Conservation (phyloP, 1,139 yeast genomes). For the Scheffersomyces stambukii region DNA sequence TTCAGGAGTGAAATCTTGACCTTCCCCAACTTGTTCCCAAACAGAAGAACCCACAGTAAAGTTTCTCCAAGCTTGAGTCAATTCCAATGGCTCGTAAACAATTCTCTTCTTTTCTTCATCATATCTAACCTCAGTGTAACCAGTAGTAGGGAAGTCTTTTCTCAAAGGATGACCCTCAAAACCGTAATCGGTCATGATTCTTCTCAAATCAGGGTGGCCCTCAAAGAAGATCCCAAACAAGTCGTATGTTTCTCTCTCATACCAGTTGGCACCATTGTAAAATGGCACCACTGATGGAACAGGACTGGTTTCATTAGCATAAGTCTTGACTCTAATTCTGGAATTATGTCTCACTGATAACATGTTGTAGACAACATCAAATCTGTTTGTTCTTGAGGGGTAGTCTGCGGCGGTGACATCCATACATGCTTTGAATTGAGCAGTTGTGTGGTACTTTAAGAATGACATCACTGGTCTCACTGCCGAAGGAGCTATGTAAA, state of each 20-base stretch:
- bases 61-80: constrained; percentile 90
- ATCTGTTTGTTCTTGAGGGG: constrained; percentile 79
- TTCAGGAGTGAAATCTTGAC: constrained; percentile 79
- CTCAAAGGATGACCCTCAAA: constrained; percentile 91
- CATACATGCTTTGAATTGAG: constrained; percentile 75
- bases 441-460: constrained; percentile 72
- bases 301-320: constrained; percentile 77
- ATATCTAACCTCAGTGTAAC: constrained; percentile 84
- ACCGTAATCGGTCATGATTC: constrained; percentile 90
- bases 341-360: constrained; percentile 82
- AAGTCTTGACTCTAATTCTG: constrained; percentile 84
- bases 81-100: constrained; percentile 84
- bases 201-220: constrained; percentile 85
- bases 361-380: constrained; percentile 82
- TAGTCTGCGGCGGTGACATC: constrained; percentile 87
- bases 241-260: constrained; percentile 84
- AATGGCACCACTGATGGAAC: constrained; percentile 74
- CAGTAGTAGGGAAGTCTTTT: constrained; percentile 91
- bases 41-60: constrained; percentile 83
- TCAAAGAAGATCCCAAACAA: constrained; percentile 83
- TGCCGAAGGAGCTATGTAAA: constrained; percentile 75
- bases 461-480: constrained; percentile 66
- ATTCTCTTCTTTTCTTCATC: constrained; percentile 90
- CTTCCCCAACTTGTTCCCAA: constrained; percentile 92
- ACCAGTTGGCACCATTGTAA: constrained; percentile 85